These are phyloP conservation scores for Backusella luteola DNA, from an alignment of 192 early-diverging fungal genomes.

Conservation along the genomic window DNA sequence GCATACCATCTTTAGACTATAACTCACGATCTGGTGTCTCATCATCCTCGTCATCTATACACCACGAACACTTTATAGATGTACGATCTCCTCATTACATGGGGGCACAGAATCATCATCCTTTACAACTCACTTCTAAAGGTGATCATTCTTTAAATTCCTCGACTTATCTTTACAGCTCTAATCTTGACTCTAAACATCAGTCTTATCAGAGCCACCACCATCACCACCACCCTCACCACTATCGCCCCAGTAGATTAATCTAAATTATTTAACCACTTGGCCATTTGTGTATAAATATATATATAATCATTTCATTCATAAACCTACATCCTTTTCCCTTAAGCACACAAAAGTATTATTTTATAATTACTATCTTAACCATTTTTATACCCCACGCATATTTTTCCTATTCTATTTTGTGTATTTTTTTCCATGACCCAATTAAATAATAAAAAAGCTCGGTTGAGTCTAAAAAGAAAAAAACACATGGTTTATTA, in stretches of 20 bases:
- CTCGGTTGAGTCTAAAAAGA: not conserved
- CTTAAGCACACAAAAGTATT: not conserved
- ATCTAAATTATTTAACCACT: not conserved
- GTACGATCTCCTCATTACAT: slow-evolving; percentile 12
- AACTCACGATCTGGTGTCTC: slow-evolving; percentile 1
- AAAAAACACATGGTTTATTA: not conserved
- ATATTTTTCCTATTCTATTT: slow-evolving; percentile 1
- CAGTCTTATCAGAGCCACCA: not conserved
- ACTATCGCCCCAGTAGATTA: slow-evolving; percentile 15
- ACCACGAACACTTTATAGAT: slow-evolving; percentile 7
- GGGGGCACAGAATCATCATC: not conserved
- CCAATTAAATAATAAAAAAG: not conserved
- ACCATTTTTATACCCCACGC: not conserved
- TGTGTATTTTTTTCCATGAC: not conserved
- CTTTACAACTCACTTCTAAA: not conserved
- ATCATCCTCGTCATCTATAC: slow-evolving; percentile 6
- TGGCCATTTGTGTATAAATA: not conserved
- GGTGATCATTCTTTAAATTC: slow-evolving; percentile 2
- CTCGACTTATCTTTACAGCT: slow-evolving; percentile 2
- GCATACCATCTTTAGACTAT: slow-evolving; percentile 10
- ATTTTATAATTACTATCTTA: not conserved
- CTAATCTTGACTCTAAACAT: not conserved
- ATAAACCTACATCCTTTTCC: not conserved
- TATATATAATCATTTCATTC: not conserved
- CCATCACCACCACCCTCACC: not conserved